A percentile compares a stretch with the other conserved stretches of the same genome.
Evolutionary conservation across 78 protist genomes (phyloP).

Genomic region (Anaeramoeba flamelloides): DNA sequence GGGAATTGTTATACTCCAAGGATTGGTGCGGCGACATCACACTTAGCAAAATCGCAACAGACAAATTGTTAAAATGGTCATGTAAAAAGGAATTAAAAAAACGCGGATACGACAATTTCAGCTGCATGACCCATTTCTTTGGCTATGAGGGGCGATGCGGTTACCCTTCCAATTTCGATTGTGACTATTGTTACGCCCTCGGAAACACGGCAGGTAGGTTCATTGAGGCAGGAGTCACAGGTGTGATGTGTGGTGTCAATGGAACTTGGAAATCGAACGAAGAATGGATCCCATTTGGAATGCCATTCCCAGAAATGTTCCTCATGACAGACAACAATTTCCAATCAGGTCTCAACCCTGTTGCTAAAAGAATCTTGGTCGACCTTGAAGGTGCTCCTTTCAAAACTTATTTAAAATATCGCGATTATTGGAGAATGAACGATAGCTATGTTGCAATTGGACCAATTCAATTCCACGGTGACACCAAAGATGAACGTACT

Average conservation of each 20-base stretch:
- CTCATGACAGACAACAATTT: too few relatives aligned
- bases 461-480: conserved; percentile 21
- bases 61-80: too few relatives aligned
- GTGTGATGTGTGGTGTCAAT: conserved; percentile 23
- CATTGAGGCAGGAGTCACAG: conserved; percentile 15
- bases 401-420: neutral
- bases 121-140: conserved; percentile 32
- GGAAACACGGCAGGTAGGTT: conserved; percentile 34
- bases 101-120: conserved; percentile 21
- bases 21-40: too few relatives aligned
- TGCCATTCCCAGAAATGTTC: conserved; percentile 30
- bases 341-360: too few relatives aligned
- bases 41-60: too few relatives aligned
- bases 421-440: conserved; percentile 11
- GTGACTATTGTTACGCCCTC: conserved; percentile 32
- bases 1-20: too few relatives aligned
- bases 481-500: neutral
- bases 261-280: neutral
- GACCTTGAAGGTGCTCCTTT: conserved; percentile 10
- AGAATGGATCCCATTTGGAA: conserved; percentile 19
- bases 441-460: conserved; percentile 10
- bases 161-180: conserved; percentile 39
- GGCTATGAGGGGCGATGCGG: conserved; percentile 48
- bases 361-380: conserved; percentile 13
- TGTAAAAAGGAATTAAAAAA: too few relatives aligned